Evolutionary conservation across 352 stramenopile species (phyloP), one percentile per base, ranked within the genome.

Genomic region (Globisporangium solare): DNA sequence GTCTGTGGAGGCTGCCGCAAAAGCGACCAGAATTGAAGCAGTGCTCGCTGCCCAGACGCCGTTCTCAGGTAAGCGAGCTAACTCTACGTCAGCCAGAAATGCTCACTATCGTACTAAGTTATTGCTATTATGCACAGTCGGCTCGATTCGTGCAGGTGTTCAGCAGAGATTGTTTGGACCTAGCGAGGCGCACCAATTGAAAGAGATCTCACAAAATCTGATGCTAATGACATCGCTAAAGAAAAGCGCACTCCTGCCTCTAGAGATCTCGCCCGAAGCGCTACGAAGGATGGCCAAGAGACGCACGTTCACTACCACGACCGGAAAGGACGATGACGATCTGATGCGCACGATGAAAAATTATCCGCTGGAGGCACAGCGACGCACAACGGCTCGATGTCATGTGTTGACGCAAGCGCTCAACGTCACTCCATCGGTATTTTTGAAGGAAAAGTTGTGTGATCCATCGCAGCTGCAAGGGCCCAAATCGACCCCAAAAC

Each of bases 331-430:
- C 7, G 39, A 43, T 43, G 39, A 43, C 39, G 39, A 43, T n/a
- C 39, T 54, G 55, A 61, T 65, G 59, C 59, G 43, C 14, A 66
- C 22, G 54, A 67, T 52, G 58, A 70, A 42, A 41, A 77, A 81
- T 46, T 83, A 73, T 47, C 67, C 71, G 7, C 43, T 73, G 32
- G 75, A 86, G 46, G 32, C 83, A n/a, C 66, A 78, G 32, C 60
- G 65, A 39, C 70, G 68, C 47, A 27, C 57, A 37, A 35, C 51
- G 27, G n/a, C 63, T 45, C 20, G 41, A 31, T 11, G 41, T 53
- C 50, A 27, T 8, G 45, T 54, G n/a, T n/a, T n/a, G 18, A 56
- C 66, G 12, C 65, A 63, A 7, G 56, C 58, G n/a, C 47, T 80
- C 17, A 63, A 81, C 35, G 47, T 75, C 0, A 61, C 74, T 14